Evolutionary conservation across 208 protist species (phyloP).

Genomic region (Phytomonas francai): DNA sequence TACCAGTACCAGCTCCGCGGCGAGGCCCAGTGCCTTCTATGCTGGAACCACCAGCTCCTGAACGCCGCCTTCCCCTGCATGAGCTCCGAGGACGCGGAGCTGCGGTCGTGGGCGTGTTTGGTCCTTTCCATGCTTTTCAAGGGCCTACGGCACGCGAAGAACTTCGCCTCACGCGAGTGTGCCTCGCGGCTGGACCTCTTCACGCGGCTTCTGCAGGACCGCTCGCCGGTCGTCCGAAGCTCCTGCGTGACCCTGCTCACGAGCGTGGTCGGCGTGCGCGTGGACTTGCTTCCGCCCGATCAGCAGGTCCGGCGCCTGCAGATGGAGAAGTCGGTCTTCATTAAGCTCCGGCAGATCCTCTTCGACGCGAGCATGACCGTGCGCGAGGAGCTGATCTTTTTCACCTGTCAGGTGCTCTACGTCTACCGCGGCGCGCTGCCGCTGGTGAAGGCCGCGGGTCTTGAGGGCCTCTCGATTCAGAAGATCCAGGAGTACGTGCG

Average conservation of each 20-base stretch:
- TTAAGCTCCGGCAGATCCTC: conserved; percentile 66
- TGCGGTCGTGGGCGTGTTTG: conserved; percentile 82
- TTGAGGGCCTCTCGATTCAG: conserved; percentile 6
- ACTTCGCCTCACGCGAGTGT: conserved; percentile 68
- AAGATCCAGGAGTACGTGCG: neutral
- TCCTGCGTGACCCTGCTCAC: conserved; percentile 82
- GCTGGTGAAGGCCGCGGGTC: conserved; percentile 29
- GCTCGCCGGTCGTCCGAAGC: conserved; percentile 82
- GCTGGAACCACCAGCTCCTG: conserved; percentile 79
- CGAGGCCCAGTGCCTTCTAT: conserved; percentile 51
- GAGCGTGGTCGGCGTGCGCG: conserved; percentile 57
- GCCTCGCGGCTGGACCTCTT: conserved; percentile 62
- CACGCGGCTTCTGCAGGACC: conserved; percentile 66
- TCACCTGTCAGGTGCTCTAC: conserved; percentile 66
- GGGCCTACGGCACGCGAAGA: conserved; percentile 65
- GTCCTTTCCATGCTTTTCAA: conserved; percentile 63
- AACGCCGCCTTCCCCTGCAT: conserved; percentile 67
- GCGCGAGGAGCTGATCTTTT: conserved; percentile 82
- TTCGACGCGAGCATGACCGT: conserved; percentile 84
- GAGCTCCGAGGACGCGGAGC: conserved; percentile 27
- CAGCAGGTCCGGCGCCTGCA: conserved; percentile 69
- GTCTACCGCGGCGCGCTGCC: conserved; percentile 38
- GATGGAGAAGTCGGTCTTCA: conserved; percentile 82
- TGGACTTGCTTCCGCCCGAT: conserved; percentile 40
- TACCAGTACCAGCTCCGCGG: conserved; percentile 67